Evolutionary conservation across 805 yeast genomes (phyloP), one percentile per base, ranked within the genome.

Genomic region (Martiniozyma abietophila): DNA sequence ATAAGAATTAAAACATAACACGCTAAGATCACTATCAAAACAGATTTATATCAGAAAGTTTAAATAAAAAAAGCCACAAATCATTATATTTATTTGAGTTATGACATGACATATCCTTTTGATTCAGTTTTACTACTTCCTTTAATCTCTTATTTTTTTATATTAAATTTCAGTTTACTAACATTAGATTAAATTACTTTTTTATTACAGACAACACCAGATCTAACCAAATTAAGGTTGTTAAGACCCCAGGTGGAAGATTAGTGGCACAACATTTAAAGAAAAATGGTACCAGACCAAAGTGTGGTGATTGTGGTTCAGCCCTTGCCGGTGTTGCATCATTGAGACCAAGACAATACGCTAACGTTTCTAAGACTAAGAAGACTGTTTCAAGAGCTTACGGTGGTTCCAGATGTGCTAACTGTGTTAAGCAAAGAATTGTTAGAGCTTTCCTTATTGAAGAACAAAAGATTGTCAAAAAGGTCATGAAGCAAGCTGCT

Each of bases 231-330:
- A 89, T 92, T 77, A 89, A 83, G 88, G 94, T 89, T 71, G 95
- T 89, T 61, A 92, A 89, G 84, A 92, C 99, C 72, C 98, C 99
- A 71, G 99, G 99, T 79, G 97, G 97, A 66, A 81, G 80, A 71
- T 80, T 92, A 71, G 80, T 86, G 65, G 95, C 95, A 64, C 96
- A 88, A 71, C 98, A 92, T 76, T 74, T 85, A 63, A 84, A 84
- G 81, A 86, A 86, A 79, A 62, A 62, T 54, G 95, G 85, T 59
- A 65, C 94, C 59, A 77, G 84, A 72, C 80, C 80, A 63, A 80
- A 77, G 66, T 80, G 88, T 74, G 88, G 88, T 75, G 88, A 80
- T 75, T 76, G 83, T 69, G 88, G 88, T 65, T 56, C 57, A 41
- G 67, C 73, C 48, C 67, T 73, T 52, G 66, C 71, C 47, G 79